phyloP scores from a whole-genome alignment of 768 basidiomycete species.

The Daedaleopsis nitida region DNA sequence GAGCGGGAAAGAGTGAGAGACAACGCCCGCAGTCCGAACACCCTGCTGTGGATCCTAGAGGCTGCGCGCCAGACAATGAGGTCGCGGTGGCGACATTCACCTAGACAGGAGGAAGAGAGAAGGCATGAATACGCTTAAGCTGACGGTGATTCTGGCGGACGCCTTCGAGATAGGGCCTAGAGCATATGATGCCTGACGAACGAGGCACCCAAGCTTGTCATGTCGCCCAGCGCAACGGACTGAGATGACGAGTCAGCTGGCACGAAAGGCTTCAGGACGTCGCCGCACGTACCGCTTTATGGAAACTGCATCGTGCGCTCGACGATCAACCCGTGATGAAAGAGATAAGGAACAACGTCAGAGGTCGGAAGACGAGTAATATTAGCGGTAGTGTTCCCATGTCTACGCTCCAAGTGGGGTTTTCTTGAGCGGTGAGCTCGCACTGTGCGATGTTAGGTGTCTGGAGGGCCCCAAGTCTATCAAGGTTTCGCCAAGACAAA shows the following conservation, averaged over 20 bases:
- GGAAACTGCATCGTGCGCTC: not conserved
- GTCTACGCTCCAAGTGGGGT: not conserved
- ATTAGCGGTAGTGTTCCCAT: conserved; percentile 14
- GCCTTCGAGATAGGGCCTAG: not conserved
- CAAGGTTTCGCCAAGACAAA: not conserved
- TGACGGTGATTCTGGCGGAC: not conserved
- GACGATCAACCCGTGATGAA: conserved; percentile 10
- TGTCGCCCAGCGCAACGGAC: not conserved
- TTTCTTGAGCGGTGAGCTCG: not conserved
- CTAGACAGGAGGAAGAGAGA: not conserved
- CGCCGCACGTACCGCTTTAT: conserved; percentile 7
- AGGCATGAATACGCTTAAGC: not conserved
- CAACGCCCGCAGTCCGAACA: not conserved
- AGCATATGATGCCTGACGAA: not conserved
- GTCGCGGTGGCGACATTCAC: not conserved
- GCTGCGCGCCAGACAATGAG: not conserved
- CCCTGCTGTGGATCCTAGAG: not conserved
- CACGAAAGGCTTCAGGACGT: conserved; percentile 3
- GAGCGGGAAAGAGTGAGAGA: conserved; percentile 8
- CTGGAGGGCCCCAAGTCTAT: too few species aligned
- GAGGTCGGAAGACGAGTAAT: not conserved
- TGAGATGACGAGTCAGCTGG: conserved; percentile 11
- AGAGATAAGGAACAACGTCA: conserved; percentile 2
- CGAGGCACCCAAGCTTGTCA: not conserved
- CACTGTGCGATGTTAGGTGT: not conserved